Evolutionary conservation across 768 basidiomycete species (phyloP).

Genomic region (Rhizopogon sp.): DNA sequence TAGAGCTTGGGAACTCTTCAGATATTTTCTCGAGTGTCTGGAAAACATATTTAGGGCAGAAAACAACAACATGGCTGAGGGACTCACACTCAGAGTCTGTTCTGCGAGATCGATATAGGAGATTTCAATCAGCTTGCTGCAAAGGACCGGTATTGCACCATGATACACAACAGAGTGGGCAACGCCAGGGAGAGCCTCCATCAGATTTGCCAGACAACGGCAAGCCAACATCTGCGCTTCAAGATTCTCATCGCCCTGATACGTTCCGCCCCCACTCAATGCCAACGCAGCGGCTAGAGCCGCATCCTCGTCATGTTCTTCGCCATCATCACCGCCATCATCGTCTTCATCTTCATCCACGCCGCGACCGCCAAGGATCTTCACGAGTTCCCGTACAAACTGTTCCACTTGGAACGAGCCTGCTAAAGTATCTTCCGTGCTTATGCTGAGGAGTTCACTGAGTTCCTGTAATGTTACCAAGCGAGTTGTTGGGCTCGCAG

Average conservation of each 20-base stretch:
- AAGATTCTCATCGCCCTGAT: slow-evolving; percentile 78
- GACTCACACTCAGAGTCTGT: slow-evolving; percentile 92
- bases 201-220: slow-evolving; percentile 93
- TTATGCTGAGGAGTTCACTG: slow-evolving; percentile 91
- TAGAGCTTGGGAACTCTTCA: slow-evolving; percentile 92
- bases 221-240: slow-evolving; percentile 97
- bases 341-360: slow-evolving; percentile 70
- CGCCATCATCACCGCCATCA: slow-evolving; percentile 55
- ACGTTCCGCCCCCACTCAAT: slow-evolving; percentile 65
- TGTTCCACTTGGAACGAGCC: slow-evolving; percentile 94
- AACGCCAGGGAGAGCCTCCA: slow-evolving; percentile 97
- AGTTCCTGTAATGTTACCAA: slow-evolving; percentile 90
- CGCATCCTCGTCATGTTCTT: slow-evolving; percentile 76
- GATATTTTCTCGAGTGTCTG: slow-evolving; percentile 99
- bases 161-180: slow-evolving; percentile 98
- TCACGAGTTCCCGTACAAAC: slow-evolving; percentile 88
- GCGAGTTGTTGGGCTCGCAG: slow-evolving; percentile 80
- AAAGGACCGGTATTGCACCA: slow-evolving; percentile 96
- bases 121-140: slow-evolving; percentile 95
- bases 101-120: slow-evolving; percentile 98
- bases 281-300: slow-evolving; percentile 86
- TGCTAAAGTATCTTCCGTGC: slow-evolving; percentile 94
- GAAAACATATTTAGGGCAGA: slow-evolving; percentile 11
- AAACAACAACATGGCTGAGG: slow-evolving; percentile 4
- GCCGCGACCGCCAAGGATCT: slow-evolving; percentile 80